Conservation (phyloP, 2,329 filamentous ascomycete species). For the Lachnum nothofagi region DNA sequence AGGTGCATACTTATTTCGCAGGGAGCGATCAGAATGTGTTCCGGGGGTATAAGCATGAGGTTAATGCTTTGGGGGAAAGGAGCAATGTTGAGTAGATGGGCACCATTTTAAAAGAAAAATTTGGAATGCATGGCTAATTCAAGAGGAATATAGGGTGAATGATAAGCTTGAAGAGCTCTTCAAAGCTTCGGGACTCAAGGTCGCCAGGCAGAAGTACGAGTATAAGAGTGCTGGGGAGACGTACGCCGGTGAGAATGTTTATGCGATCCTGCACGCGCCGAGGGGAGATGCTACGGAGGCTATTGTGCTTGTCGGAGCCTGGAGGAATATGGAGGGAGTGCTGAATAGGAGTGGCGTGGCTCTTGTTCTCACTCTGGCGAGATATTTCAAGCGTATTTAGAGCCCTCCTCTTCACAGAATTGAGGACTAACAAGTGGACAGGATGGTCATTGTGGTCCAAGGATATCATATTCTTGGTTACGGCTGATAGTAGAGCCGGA, state of each 20-base stretch:
- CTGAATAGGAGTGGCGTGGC: slow-evolving; percentile 84
- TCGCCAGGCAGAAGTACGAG: slow-evolving; percentile 80
- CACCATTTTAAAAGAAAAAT: background rate
- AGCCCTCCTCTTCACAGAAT: slow-evolving; percentile 15
- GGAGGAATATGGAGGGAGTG: slow-evolving; percentile 73
- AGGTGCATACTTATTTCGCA: slow-evolving; percentile 96
- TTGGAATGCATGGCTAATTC: background rate
- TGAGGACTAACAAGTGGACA: slow-evolving; percentile 30
- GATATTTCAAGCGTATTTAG: slow-evolving; percentile 78
- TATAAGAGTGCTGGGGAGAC: slow-evolving; percentile 73
- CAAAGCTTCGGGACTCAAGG: slow-evolving; percentile 74
- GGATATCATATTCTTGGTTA: slow-evolving; percentile 88
- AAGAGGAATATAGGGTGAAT: slow-evolving; percentile 48
- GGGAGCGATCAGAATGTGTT: slow-evolving; percentile 95
- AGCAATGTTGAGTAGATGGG: slow-evolving; percentile 48
- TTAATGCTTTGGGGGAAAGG: slow-evolving; percentile 56
- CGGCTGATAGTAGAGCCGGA: slow-evolving; percentile 82
- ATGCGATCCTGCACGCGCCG: slow-evolving; percentile 87
- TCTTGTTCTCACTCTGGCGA: slow-evolving; percentile 76
- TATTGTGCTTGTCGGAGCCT: slow-evolving; percentile 84
- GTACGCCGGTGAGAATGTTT: slow-evolving; percentile 81
- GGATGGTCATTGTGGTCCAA: slow-evolving; percentile 98
- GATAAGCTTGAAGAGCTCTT: slow-evolving; percentile 72
- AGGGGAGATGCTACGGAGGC: slow-evolving; percentile 95
- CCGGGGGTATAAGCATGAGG: slow-evolving; percentile 80